Conservation (phyloP, 441 rosid genomes). For the Corymbia citriodora region DNA sequence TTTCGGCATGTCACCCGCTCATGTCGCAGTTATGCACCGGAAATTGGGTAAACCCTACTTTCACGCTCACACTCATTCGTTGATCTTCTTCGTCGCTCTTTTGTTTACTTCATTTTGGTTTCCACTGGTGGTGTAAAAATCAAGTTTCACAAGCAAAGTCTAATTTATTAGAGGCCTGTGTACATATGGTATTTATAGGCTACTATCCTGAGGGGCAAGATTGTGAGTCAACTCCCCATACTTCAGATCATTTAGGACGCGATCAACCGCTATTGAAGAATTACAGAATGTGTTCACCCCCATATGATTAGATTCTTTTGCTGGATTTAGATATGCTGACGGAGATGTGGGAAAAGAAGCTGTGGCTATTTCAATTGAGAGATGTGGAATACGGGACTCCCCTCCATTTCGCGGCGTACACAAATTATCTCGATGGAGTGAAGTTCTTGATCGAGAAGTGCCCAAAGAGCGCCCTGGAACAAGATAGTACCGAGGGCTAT, state of each 20-base stretch:
- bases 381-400: too few relatives aligned
- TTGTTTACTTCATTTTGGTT: too few relatives aligned
- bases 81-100: too few relatives aligned
- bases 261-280: not conserved
- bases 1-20: too few relatives aligned
- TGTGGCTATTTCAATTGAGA: too few relatives aligned
- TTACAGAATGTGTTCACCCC: not conserved
- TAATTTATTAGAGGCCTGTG: not conserved
- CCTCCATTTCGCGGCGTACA: not conserved
- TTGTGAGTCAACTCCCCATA: too few relatives aligned
- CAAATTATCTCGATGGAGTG: not conserved
- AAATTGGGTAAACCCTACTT: too few relatives aligned
- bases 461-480: not conserved
- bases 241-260: too few relatives aligned
- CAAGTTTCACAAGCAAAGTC: not conserved
- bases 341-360: not conserved
- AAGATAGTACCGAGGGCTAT: not conserved
- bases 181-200: not conserved
- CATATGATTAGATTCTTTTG: not conserved
- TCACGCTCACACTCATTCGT: too few relatives aligned
- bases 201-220: too few relatives aligned
- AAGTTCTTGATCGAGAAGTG: not conserved
- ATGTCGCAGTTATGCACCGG: too few relatives aligned
- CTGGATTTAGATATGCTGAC: not conserved
- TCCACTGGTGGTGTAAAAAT: not conserved